Percentiles rank a stretch among this genome's conserved stretches.
Evolutionary conservation across 2,329 filamentous ascomycete species (phyloP).

Genomic region (Cladosporium sp.): DNA sequence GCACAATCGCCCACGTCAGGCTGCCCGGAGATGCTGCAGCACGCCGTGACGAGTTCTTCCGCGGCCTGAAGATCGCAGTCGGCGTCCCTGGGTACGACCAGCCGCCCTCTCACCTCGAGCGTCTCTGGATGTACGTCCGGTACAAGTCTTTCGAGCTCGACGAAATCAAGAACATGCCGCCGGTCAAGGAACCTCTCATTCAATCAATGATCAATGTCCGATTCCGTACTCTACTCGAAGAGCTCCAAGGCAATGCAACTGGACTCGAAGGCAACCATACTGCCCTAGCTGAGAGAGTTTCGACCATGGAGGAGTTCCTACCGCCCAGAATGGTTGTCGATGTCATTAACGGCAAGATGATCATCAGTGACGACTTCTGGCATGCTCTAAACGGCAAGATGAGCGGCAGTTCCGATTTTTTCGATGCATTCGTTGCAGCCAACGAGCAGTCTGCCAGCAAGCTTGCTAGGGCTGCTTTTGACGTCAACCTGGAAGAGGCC

Average conservation of each 20-base stretch:
- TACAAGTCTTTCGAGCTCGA: neutral
- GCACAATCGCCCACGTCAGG: neutral
- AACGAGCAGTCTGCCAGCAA: constrained; percentile 37
- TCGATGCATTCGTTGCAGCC: constrained; percentile 30
- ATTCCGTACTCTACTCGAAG: neutral
- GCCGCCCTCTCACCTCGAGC: constrained; percentile 7
- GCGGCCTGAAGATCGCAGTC: neutral
- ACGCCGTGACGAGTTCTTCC: constrained; percentile 12
- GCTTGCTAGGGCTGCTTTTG: neutral
- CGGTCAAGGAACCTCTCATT: neutral
- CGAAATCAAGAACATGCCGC: neutral
- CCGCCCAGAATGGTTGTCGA: constrained; percentile 59
- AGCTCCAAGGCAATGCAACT: neutral
- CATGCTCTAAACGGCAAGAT: constrained; percentile 61
- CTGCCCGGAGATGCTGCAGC: neutral
- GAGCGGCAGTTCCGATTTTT: constrained; percentile 45
- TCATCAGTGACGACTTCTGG: constrained; percentile 65
- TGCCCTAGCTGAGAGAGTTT: constrained; percentile 17
- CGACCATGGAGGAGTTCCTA: constrained; percentile 49
- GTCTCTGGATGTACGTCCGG: constrained; percentile 4
- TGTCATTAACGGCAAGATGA: constrained; percentile 52
- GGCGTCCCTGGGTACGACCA: constrained; percentile 12
- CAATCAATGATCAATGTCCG: constrained; percentile 8
- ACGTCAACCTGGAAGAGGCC: constrained; percentile 38
- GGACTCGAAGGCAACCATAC: constrained; percentile 2